Evolutionary conservation across 1,284 basidiomycete genomes (phyloP).

Genomic region (Agaricales sp.): DNA sequence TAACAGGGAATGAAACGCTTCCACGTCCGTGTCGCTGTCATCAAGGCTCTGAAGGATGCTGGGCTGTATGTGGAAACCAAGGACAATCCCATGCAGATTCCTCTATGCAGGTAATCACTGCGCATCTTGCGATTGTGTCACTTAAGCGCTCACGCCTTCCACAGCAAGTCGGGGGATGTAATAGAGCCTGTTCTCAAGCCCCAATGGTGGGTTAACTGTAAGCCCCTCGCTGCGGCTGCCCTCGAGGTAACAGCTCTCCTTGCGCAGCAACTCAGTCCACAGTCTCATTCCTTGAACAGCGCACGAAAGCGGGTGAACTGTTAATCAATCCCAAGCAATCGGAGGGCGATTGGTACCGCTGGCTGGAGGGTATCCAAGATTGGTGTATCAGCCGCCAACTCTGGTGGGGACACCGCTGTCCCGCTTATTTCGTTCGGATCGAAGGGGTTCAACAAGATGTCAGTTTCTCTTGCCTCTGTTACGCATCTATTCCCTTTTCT

Average conservation of each 20-base stretch:
- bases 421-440: slow-evolving; percentile 88
- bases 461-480: slow-evolving; percentile 16
- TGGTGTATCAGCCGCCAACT: slow-evolving; percentile 99
- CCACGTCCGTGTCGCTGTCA: slow-evolving; percentile 81
- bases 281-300: slow-evolving; percentile 31
- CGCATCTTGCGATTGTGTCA: slow-evolving; percentile 1
- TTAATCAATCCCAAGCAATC: slow-evolving; percentile 77
- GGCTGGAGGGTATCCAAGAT: slow-evolving; percentile 95
- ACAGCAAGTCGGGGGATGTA: slow-evolving; percentile 88
- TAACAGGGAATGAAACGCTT: slow-evolving; percentile 91
- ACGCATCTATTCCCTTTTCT: slow-evolving; percentile 1
- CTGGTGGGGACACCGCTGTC: slow-evolving; percentile 98
- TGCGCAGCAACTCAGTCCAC: neutral
- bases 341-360: slow-evolving; percentile 93
- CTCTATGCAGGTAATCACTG: slow-evolving; percentile 66
- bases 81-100: slow-evolving; percentile 94
- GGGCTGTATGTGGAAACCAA: slow-evolving; percentile 88
- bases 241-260: slow-evolving; percentile 46
- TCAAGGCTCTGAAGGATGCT: slow-evolving; percentile 79
- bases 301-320: slow-evolving; percentile 81
- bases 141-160: neutral
- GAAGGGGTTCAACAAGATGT: slow-evolving; percentile 76
- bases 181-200: slow-evolving; percentile 97
- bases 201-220: slow-evolving; percentile 98
- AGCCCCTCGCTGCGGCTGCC: slow-evolving; percentile 85